phyloP scores from a whole-genome alignment of 2,329 filamentous ascomycete genomes.

The Sarocladium oryzae region DNA sequence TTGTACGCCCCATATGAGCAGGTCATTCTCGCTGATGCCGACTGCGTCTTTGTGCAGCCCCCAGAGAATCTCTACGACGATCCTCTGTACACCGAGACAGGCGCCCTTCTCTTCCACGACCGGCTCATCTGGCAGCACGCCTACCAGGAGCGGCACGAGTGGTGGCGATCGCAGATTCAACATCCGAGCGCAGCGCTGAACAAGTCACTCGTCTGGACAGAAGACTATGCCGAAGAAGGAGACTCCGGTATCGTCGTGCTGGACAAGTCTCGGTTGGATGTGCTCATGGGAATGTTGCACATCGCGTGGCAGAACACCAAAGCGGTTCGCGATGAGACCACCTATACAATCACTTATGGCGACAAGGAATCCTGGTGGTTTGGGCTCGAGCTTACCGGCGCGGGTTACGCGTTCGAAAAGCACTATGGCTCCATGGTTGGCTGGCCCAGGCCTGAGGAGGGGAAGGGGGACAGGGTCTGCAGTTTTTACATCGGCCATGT shows the following conservation, averaged over 20 bases:
- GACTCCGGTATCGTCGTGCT: slow-evolving; percentile 36
- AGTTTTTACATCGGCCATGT: slow-evolving; percentile 36
- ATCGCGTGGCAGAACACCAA: slow-evolving; percentile 38
- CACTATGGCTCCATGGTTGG: slow-evolving; percentile 37
- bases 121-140: slow-evolving; percentile 30
- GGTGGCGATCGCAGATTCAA: slow-evolving; percentile 31
- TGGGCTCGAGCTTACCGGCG: slow-evolving; percentile 32
- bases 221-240: slow-evolving; percentile 33
- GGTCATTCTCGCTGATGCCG: slow-evolving; percentile 32
- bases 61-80: slow-evolving; percentile 28
- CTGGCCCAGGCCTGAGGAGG: slow-evolving; percentile 17
- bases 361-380: slow-evolving; percentile 43
- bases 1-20: slow-evolving; percentile 29
- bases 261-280: slow-evolving; percentile 29
- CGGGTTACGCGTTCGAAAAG: slow-evolving; percentile 30
- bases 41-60: slow-evolving; percentile 31
- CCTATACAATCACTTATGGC: slow-evolving; percentile 34
- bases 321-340: slow-evolving; percentile 30
- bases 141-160: slow-evolving; percentile 28
- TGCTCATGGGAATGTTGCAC: slow-evolving; percentile 34
- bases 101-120: slow-evolving; percentile 34
- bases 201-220: slow-evolving; percentile 31
- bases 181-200: slow-evolving; percentile 25
- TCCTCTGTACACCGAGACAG: slow-evolving; percentile 23
- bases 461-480: slow-evolving; percentile 22